A percentile compares a stretch with the other conserved stretches of the same genome.
Conservation (phyloP, 192 early-diverging fungal species). For the Gonapodya prolifera region DNA sequence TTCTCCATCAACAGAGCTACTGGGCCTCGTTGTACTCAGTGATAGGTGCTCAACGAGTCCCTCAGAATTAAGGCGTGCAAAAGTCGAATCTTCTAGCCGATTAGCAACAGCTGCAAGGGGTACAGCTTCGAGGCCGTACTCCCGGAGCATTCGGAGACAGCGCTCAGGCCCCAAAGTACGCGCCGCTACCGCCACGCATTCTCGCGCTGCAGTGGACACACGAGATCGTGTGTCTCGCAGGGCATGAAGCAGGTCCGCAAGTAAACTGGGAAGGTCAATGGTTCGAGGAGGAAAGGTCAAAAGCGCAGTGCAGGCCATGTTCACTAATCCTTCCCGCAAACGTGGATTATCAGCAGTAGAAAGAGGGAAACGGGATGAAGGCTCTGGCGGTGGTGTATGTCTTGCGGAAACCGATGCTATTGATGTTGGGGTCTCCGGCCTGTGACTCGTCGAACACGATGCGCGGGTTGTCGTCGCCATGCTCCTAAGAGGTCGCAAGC, state of each 20-base stretch:
- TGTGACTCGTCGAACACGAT: background rate
- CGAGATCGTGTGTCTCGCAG: slow-evolving; percentile 9
- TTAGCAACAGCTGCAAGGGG: slow-evolving; percentile 9
- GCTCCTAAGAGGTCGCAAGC: no score
- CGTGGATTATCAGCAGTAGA: background rate
- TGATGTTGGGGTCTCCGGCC: background rate
- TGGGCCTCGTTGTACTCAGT: background rate
- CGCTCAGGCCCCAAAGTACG: slow-evolving; percentile 2
- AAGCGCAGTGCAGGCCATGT: slow-evolving; percentile 18
- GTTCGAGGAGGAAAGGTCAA: slow-evolving; percentile 12
- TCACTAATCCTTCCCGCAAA: slow-evolving; percentile 16
- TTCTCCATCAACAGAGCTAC: background rate
- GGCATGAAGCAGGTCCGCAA: slow-evolving; percentile 7
- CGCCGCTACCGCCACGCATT: slow-evolving; percentile 11
- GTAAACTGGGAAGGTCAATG: slow-evolving; percentile 12
- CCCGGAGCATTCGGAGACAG: slow-evolving; percentile 11
- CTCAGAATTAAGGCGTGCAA: slow-evolving; percentile 13
- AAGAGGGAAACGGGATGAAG: background rate
- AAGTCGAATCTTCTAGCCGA: slow-evolving; percentile 10
- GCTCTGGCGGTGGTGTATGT: background rate
- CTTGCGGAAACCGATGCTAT: background rate
- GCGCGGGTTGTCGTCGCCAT: background rate
- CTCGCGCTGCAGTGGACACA: slow-evolving; percentile 12
- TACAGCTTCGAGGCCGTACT: slow-evolving; percentile 14
- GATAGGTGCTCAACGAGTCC: slow-evolving; percentile 16